Evolutionary conservation across 306 rosid species (phyloP), one percentile per base, ranked within the genome.

Genomic region (Glycine soja): DNA sequence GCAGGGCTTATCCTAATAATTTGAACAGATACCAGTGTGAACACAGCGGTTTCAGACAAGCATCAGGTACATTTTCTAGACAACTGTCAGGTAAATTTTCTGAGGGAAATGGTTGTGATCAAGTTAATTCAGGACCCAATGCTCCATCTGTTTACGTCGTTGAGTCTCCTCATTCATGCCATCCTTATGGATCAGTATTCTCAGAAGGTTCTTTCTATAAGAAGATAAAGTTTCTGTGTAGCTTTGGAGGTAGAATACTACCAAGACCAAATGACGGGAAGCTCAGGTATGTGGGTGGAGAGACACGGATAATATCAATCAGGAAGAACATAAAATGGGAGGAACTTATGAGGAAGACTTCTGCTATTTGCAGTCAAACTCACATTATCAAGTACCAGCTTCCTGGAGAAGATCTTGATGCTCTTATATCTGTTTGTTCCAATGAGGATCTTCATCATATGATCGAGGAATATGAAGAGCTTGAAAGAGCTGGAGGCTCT

Each of bases 391-490:
- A 92, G 84, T 96, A 96, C 90, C 96, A 96, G 82, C 99, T 92
- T 85, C 99, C 98, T 7, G 94, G 99, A 10, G 99, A 93, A 87
- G 99, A 96, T 76, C 94, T 96, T 52, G 99, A 96, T 71, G 94
- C 99, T 47, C 99, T 96, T 63, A 90, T 96, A 79, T 93, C 99
- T 76, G 93, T 96, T 85, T 89, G 96, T 76, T 93, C 97, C 9
- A 88, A 93, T 56, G 99, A 96, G 85, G 99, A 96, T 87, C 97
- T 96, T 87, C 90, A 88, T 83, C 97, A 89, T 83, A 88, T 93
- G 97, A 83, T 90, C 3, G 99, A 96, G 85, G 99, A 96, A 77
- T 93, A 90, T 80, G 93, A 85, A 69, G 98, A 88, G 88, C 90
- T 85, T 48, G 97, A 95, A 85, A 86, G 89, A 79, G 78, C 81